These are phyloP conservation scores for Pythium chondricola DNA, from an alignment of 352 stramenopile genomes.

Conservation along the genomic window DNA sequence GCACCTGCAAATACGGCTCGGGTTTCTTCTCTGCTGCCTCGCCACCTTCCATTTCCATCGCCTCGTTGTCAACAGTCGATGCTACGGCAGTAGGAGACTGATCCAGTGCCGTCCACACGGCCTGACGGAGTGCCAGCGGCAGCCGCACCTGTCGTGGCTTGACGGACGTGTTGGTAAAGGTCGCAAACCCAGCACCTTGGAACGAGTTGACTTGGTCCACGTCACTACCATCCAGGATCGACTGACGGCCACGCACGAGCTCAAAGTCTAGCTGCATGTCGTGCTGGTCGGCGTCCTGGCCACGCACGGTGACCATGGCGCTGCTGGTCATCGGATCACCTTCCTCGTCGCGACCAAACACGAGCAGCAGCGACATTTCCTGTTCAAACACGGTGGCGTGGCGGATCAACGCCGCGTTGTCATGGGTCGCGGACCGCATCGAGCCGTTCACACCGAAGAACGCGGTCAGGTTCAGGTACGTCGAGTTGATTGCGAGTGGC, in stretches of 20 bases:
- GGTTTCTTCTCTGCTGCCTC: slow-evolving; percentile 5
- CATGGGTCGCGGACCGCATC: slow-evolving; percentile 44
- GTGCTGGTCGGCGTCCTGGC: slow-evolving; percentile 30
- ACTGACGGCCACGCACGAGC: slow-evolving; percentile 42
- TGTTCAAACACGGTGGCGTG: slow-evolving; percentile 68
- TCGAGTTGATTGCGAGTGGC: slow-evolving; percentile 52
- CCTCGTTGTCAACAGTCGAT: background rate
- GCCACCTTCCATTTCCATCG: background rate
- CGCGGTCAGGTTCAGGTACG: slow-evolving; percentile 55
- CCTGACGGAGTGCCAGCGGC: slow-evolving; percentile 62
- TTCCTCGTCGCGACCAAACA: slow-evolving; percentile 68
- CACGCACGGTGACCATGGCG: slow-evolving; percentile 37
- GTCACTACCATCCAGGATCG: slow-evolving; percentile 18
- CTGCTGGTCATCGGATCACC: slow-evolving; percentile 54
- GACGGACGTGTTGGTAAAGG: slow-evolving; percentile 63
- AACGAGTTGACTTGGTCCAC: slow-evolving; percentile 17
- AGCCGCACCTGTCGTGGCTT: slow-evolving; percentile 48
- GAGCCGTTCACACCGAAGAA: slow-evolving; percentile 61
- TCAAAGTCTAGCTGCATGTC: slow-evolving; percentile 44
- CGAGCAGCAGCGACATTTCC: slow-evolving; percentile 68
- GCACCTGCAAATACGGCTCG: slow-evolving; percentile 37
- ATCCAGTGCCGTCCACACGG: slow-evolving; percentile 24
- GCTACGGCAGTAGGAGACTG: no score
- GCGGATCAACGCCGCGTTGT: slow-evolving; percentile 63
- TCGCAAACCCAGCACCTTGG: slow-evolving; percentile 54